phyloP scores from a whole-genome alignment of 768 basidiomycete species.

The Boletus subcaerulescens region DNA sequence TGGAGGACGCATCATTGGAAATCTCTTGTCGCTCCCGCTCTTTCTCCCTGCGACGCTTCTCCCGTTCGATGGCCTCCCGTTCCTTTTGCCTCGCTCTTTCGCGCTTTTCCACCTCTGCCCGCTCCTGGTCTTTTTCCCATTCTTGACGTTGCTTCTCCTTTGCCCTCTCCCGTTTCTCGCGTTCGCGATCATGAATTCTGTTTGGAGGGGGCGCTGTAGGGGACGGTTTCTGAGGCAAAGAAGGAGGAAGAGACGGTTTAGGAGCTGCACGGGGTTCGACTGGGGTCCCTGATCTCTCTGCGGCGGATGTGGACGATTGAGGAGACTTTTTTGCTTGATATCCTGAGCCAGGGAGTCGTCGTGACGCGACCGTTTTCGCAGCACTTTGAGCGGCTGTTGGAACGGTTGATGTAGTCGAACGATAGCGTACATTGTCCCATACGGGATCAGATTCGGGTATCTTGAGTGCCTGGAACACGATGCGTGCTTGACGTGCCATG shows the following conservation, averaged over 20 bases:
- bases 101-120: constrained; percentile 18
- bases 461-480: constrained; percentile 45
- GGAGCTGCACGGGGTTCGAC: constrained; percentile 28
- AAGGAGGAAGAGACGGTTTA: constrained; percentile 26
- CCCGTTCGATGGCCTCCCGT: constrained; percentile 23
- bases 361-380: constrained; percentile 22
- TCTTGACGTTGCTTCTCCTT: constrained; percentile 25
- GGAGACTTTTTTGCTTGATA: constrained; percentile 39
- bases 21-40: constrained; percentile 27
- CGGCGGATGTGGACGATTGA: constrained; percentile 14
- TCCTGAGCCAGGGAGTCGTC: constrained; percentile 49
- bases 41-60: constrained; percentile 26
- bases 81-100: constrained; percentile 20
- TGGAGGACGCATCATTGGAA: constrained; percentile 21
- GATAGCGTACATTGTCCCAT: constrained; percentile 56
- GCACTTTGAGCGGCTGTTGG: constrained; percentile 19
- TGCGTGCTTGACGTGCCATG: constrained; percentile 53
- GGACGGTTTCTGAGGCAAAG: constrained; percentile 35
- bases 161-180: constrained; percentile 19
- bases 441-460: constrained; percentile 58
- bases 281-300: constrained; percentile 25
- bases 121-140: constrained; percentile 18
- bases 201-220: constrained; percentile 27
- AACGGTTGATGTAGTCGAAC: constrained; percentile 14
- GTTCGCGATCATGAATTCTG: constrained; percentile 27